These are phyloP conservation scores for Ceratobasidium sp. DNA, from an alignment of 1,284 basidiomycete genomes.

Conservation along the genomic window DNA sequence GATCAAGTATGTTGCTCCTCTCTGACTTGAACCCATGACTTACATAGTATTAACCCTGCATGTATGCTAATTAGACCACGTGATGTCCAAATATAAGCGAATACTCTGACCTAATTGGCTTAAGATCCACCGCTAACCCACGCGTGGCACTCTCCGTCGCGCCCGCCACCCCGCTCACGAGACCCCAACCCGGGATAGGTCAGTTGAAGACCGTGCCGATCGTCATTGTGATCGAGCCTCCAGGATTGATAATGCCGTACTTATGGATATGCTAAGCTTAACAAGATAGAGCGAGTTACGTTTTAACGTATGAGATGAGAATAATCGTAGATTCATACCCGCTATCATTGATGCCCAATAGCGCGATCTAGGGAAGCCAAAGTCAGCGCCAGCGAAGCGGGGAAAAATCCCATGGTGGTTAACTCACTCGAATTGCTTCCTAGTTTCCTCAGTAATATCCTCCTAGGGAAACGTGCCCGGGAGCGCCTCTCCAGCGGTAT, in stretches of 20 bases:
- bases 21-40: neutral
- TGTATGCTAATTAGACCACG: neutral
- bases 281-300: no score
- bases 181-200: conserved; percentile 10
- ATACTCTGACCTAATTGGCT: conserved; percentile 7
- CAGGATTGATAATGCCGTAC: conserved; percentile 11
- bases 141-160: neutral
- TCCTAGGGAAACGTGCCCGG: neutral
- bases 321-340: no score
- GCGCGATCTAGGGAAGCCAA: neutral
- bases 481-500: conserved; percentile 6
- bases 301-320: no score
- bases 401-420: no score
- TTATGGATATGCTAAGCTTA: conserved; percentile 31
- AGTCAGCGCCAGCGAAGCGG: neutral
- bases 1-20: no score
- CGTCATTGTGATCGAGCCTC: conserved; percentile 20
- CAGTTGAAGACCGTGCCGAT: neutral
- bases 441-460: conserved; percentile 8
- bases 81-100: neutral
- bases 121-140: conserved; percentile 15
- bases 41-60: conserved; percentile 21
- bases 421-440: conserved; percentile 22
- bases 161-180: neutral
- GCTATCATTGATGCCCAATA: conserved; percentile 12